A percentile compares a stretch with the other conserved stretches of the same genome.
phyloP scores from a whole-genome alignment of 2,329 filamentous ascomycete genomes.

The Colletotrichum tanaceti region DNA sequence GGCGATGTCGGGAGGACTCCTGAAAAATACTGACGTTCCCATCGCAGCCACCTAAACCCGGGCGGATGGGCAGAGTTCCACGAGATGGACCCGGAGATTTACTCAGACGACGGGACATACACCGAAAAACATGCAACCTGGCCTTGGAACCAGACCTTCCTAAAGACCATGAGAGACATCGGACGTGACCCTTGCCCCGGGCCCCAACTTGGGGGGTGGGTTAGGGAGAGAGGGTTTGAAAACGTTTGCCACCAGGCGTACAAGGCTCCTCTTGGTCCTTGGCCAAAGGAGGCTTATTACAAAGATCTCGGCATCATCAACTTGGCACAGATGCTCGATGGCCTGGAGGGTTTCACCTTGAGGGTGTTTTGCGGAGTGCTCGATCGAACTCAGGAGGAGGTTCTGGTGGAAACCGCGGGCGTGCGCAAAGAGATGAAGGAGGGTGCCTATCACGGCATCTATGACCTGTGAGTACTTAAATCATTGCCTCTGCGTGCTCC shows the following conservation, averaged over 20 bases:
- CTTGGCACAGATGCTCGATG: conserved; percentile 40
- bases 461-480: too few species aligned
- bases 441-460: conserved; percentile 44
- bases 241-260: conserved; percentile 48
- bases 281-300: conserved; percentile 49
- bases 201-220: conserved; percentile 47
- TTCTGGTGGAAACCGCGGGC: conserved; percentile 45
- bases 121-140: conserved; percentile 18
- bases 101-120: conserved; percentile 44
- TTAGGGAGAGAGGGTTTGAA: conserved; percentile 53
- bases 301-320: conserved; percentile 48
- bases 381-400: conserved; percentile 45
- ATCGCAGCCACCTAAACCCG: conserved; percentile 36
- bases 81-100: conserved; percentile 41
- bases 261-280: conserved; percentile 50
- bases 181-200: conserved; percentile 49
- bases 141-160: conserved; percentile 40
- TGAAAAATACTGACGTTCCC: too few species aligned
- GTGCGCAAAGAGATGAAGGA: conserved; percentile 48
- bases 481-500: too few species aligned
- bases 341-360: conserved; percentile 44
- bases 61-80: conserved; percentile 49
- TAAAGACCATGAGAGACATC: conserved; percentile 41
- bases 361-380: conserved; percentile 47
- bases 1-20: too few species aligned